Conservation (phyloP, 2,329 filamentous ascomycete species). For the Juglanconis sp. region DNA sequence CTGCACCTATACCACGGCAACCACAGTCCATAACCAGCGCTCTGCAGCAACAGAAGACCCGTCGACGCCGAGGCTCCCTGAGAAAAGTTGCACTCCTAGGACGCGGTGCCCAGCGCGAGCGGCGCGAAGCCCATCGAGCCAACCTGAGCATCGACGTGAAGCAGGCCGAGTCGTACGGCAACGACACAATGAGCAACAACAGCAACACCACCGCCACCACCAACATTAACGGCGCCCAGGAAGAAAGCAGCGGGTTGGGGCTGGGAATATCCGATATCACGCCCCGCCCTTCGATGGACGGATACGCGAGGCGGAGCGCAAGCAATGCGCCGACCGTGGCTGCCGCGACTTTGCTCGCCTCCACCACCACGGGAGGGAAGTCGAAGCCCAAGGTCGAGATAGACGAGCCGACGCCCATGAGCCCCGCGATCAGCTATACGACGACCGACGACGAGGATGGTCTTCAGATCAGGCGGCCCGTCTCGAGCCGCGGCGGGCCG, state of each 20-base stretch:
- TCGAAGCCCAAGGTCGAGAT: constrained; percentile 15
- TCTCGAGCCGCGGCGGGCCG: constrained; percentile 39
- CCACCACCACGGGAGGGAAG: not conserved
- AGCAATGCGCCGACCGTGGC: constrained; percentile 18
- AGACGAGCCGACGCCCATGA: constrained; percentile 35
- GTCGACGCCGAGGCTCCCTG: constrained; percentile 78
- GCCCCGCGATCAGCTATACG: constrained; percentile 60
- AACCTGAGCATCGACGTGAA: constrained; percentile 41
- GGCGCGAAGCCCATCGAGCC: constrained; percentile 44
- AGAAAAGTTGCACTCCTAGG: constrained; percentile 83
- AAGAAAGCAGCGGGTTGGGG: constrained; percentile 34
- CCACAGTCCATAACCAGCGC: constrained; percentile 37
- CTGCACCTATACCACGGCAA: constrained; percentile 29
- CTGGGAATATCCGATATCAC: constrained; percentile 46
- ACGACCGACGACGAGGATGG: constrained; percentile 84
- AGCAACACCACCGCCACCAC: constrained; percentile 6
- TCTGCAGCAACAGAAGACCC: constrained; percentile 48
- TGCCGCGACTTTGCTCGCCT: constrained; percentile 14
- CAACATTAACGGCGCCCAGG: not conserved
- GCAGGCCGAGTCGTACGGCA: constrained; percentile 23
- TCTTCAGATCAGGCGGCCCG: constrained; percentile 57
- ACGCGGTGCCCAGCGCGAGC: constrained; percentile 63
- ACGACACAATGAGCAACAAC: not conserved
- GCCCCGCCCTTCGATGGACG: constrained; percentile 45
- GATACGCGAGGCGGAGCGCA: constrained; percentile 36